Evolutionary conservation across 1,284 basidiomycete species (phyloP).

Genomic region (Thelephora terrestris): DNA sequence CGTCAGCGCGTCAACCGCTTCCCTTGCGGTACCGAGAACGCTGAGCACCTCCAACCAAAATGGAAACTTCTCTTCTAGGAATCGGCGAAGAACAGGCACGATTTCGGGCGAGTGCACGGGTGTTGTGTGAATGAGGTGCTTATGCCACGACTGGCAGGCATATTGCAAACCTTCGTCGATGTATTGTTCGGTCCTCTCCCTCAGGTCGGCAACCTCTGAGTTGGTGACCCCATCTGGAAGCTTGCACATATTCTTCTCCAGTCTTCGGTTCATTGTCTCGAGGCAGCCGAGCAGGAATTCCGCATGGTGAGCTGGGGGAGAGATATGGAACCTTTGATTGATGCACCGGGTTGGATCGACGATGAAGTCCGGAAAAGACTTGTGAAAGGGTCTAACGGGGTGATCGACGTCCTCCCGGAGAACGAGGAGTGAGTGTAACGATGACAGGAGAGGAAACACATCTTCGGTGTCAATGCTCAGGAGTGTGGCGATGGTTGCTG

Average conservation of each 20-base stretch:
- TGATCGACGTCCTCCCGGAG: too few relatives aligned
- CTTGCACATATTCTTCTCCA: neutral
- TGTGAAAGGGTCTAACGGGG: too few relatives aligned
- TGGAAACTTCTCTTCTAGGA: neutral
- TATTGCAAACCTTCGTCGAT: neutral
- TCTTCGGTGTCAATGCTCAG: too few relatives aligned
- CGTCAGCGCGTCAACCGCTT: neutral
- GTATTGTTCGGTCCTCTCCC: neutral
- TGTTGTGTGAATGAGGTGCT: neutral
- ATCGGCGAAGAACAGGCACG: neutral
- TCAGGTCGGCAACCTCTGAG: neutral
- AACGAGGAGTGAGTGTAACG: too few relatives aligned
- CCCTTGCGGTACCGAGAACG: neutral
- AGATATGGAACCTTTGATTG: neutral
- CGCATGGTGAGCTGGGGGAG: too few relatives aligned
- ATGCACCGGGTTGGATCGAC: neutral
- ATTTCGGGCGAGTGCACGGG: neutral
- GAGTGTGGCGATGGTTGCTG: too few relatives aligned
- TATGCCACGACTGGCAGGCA: neutral
- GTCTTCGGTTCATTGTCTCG: neutral
- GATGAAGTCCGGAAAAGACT: neutral
- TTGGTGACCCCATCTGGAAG: neutral
- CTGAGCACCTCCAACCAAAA: constrained; percentile 1
- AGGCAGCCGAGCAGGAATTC: neutral
- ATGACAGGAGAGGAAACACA: too few relatives aligned